Evolutionary conservation across 257 asterid genomes (phyloP), one percentile per base, ranked within the genome.

Genomic region (Fraxinus cuspidata): DNA sequence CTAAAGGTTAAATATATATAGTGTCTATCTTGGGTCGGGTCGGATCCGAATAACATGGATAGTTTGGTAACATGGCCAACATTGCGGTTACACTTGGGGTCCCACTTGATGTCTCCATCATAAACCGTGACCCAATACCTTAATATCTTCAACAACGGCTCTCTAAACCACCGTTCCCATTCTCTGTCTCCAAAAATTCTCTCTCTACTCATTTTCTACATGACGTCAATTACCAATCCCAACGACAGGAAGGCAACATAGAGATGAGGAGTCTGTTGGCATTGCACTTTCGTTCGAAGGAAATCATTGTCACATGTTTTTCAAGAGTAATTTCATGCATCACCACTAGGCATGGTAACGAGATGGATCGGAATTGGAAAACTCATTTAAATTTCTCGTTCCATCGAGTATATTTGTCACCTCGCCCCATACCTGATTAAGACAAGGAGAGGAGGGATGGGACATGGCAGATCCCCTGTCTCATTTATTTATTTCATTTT

Each of bases 61-160:
- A 74, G 13, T 35, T 69, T 69, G 74, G 68, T 31, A 32, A n/a
- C 70, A 76, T 70, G 74, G 44, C 65, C 75, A 42, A 72, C 64
- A 27, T 32, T 13, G 12, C 58, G 21, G 40, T 35, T 69, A 32
- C 56, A 11, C 35, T 23, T 32, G 29, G 69, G 77, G 70, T 56
- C 70, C 70, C 51, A 49, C 11, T 28, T 10, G 68, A 74, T 32
- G 47, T 7, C 29, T 74, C 37, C 35, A 56, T 70, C 76, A 18
- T 12, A 21, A 70, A 70, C 29, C 37, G 37, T 56, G 81, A 77
- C 81, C 8, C 21, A 27, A 58, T 64, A 77, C 76, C 81, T 70
- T 56, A 70, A 70, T 51, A 70, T 70, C 76, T 71, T 4, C 47
- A 16, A 70, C 76, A 58, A 70, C 37, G 38, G 71, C 81, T 19